Evolutionary conservation across 2,329 filamentous ascomycete species (phyloP).

Genomic region (Apiospora koreana): DNA sequence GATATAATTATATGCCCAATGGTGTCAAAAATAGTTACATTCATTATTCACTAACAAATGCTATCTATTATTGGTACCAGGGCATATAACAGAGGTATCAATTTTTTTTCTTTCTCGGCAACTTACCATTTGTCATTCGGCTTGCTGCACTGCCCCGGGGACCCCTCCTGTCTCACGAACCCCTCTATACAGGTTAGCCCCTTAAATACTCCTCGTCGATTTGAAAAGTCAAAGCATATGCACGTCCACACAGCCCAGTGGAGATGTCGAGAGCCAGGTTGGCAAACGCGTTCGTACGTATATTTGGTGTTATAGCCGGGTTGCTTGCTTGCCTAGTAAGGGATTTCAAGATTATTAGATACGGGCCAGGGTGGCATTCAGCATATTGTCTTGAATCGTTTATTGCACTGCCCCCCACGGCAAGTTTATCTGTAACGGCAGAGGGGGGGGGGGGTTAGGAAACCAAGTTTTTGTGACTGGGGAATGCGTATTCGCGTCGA

Average conservation of each 20-base stretch:
- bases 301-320: neutral
- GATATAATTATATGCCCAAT: too few species aligned
- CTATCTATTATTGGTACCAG: too few species aligned
- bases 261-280: neutral
- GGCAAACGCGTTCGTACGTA: neutral
- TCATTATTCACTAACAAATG: too few species aligned
- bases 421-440: neutral
- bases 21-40: too few species aligned
- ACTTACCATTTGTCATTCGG: neutral
- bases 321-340: neutral
- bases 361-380: neutral
- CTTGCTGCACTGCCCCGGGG: neutral
- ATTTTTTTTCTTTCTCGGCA: too few species aligned
- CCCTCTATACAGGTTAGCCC: neutral
- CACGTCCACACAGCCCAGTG: neutral
- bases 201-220: neutral
- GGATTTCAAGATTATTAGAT: neutral
- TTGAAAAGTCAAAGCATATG: neutral
- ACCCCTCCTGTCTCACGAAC: neutral
- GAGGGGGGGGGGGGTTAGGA: neutral
- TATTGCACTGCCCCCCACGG: neutral
- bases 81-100: neutral
- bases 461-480: neutral
- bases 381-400: neutral
- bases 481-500: too few species aligned